These are phyloP conservation scores for Magnaporthales sp. DNA, from an alignment of 2,329 filamentous ascomycete genomes.

Conservation along the genomic window DNA sequence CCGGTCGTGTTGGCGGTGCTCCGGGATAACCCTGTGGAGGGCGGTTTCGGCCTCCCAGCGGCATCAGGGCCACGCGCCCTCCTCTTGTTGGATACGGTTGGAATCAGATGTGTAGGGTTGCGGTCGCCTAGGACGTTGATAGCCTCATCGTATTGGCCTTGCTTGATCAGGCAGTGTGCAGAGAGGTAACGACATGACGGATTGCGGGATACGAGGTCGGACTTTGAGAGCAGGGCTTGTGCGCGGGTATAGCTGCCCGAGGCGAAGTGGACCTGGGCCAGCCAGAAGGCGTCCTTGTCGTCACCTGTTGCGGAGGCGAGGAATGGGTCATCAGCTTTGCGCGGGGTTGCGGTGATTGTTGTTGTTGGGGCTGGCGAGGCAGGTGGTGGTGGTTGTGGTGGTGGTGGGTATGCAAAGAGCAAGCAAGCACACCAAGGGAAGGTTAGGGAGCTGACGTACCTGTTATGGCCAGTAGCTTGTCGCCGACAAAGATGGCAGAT, in stretches of 20 bases:
- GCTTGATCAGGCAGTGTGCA: slow-evolving; percentile 89
- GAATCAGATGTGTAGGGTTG: slow-evolving; percentile 83
- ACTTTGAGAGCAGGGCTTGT: slow-evolving; percentile 73
- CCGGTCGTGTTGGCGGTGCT: slow-evolving; percentile 21
- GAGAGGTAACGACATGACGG: slow-evolving; percentile 87
- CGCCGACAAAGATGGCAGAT: slow-evolving; percentile 91
- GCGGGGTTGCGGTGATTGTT: not conserved
- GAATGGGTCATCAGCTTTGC: not conserved
- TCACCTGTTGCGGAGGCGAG: slow-evolving; percentile 50
- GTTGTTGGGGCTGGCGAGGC: not conserved
- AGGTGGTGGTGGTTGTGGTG: no score
- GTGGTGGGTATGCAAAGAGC: slow-evolving; percentile 5
- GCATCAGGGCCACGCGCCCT: slow-evolving; percentile 54
- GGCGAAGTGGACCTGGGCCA: slow-evolving; percentile 95
- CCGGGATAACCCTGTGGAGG: not conserved
- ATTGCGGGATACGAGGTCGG: slow-evolving; percentile 73
- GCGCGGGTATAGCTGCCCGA: slow-evolving; percentile 93
- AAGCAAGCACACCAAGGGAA: not conserved
- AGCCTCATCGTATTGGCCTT: slow-evolving; percentile 82
- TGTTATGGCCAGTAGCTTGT: slow-evolving; percentile 91
- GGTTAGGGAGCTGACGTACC: slow-evolving; percentile 44
- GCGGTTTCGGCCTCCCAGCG: slow-evolving; percentile 6
- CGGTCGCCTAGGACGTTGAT: slow-evolving; percentile 80
- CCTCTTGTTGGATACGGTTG: slow-evolving; percentile 52
- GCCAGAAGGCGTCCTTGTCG: slow-evolving; percentile 91